These are phyloP conservation scores for Coemansia sp. DNA, from an alignment of 192 early-diverging fungal genomes.

Conservation along the genomic window DNA sequence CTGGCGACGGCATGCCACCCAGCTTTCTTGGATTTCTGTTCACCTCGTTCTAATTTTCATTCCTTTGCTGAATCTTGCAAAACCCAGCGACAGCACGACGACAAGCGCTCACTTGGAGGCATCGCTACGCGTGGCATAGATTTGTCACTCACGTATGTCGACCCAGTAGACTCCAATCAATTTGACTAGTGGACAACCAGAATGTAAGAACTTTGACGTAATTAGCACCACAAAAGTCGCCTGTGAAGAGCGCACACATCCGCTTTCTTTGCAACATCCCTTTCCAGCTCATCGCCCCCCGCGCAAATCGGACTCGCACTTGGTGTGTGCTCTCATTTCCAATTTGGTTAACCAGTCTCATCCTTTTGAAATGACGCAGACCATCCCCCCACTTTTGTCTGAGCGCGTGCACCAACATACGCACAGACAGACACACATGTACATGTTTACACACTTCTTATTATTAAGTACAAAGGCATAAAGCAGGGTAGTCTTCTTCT, in stretches of 20 bases:
- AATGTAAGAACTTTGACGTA: neutral
- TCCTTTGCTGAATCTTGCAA: neutral
- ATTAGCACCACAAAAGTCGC: neutral
- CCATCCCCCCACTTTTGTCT: neutral
- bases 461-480: neutral
- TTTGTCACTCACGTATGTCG: neutral
- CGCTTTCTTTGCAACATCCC: conserved; percentile 3
- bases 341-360: neutral
- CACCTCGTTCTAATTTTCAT: neutral
- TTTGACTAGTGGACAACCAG: neutral
- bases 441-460: conserved; percentile 2
- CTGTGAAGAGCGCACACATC: neutral
- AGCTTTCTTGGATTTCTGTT: neutral
- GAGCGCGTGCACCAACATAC: conserved; percentile 9
- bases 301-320: conserved; percentile 3
- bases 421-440: neutral
- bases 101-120: neutral
- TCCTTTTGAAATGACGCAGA: neutral
- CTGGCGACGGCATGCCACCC: neutral
- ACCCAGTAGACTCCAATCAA: neutral
- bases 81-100: neutral
- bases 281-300: neutral
- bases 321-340: conserved; percentile 1
- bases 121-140: neutral
- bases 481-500: conserved; percentile 2